Evolutionary conservation across 192 early-diverging fungal genomes (phyloP), one percentile per base, ranked within the genome.

Genomic region (Radiomyces spectabilis): DNA sequence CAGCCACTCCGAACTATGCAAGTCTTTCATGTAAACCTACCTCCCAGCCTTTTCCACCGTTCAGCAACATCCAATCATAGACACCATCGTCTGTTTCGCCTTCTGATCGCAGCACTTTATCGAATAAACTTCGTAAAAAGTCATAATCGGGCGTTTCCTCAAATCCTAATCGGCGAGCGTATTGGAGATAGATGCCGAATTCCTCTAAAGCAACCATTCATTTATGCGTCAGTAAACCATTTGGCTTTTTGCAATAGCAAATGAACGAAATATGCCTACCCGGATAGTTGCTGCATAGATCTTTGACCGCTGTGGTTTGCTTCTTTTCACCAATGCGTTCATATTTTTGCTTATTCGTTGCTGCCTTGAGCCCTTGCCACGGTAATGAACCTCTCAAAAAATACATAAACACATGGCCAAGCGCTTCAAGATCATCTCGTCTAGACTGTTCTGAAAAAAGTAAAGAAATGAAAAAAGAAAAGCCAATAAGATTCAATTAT

Each of bases 271-370:
- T 27, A 4, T 19, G 19, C 54, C 32, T 69, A 82, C 80, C 80
- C 51, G 95, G 95, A 64, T 85, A 91, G 32, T 85, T 81, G 37
- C 91, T 85, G 56, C 91, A 92, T 29, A 98, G 76, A 52, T 97
- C 95, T 55, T 88, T 84, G 63, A 97, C 81, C 21, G 80, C 71
- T 3, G 90, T 91, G 25, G 85, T 82, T 62, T 94, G 94, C 70
- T 98, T 98, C 78, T 93, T 93, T 71, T 97, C 92, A n/a, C 95
- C 95, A 72, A 98, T 98, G 61, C 93, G 88, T 72, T 98, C 95
- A 70, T 98, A 98, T 63, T 98, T 98, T 83, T 98, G 93, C 63
- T 95, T 94, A 78, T 98, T 98, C 53, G 92, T 95, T 5, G 85
- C 89, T 4, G 95, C 95, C 75, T 97, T 97, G 12, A 98, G 71